A percentile compares a stretch with the other conserved stretches of the same genome.
Evolutionary conservation across 768 basidiomycete genomes (phyloP).

Genomic region (Naganishia onofrii): DNA sequence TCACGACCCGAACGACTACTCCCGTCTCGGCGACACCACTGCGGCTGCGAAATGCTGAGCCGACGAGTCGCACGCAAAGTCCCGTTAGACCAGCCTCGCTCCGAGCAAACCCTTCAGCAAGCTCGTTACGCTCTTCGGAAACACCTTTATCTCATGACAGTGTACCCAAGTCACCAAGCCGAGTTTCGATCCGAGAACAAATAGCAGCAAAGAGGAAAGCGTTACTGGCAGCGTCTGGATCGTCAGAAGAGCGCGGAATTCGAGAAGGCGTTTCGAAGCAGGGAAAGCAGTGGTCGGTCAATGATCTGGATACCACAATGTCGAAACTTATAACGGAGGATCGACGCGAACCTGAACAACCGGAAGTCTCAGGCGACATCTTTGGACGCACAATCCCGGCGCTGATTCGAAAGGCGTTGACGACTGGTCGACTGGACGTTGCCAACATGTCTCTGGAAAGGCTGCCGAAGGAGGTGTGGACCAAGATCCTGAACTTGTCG

Average conservation of each 20-base stretch:
- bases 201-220: conserved; percentile 29
- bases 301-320: not conserved
- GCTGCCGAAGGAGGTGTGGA: conserved; percentile 31
- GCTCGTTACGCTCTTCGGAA: not conserved
- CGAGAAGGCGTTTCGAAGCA: not conserved
- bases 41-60: not conserved
- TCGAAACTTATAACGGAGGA: not conserved
- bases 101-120: not conserved
- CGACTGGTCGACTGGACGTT: conserved; percentile 26
- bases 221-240: conserved; percentile 15
- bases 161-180: conserved; percentile 10
- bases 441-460: conserved; percentile 30
- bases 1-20: not conserved
- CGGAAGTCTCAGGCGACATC: conserved; percentile 1
- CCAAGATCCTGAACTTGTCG: conserved; percentile 20
- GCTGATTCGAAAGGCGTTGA: conserved; percentile 24
- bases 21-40: not conserved
- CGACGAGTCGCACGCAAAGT: not conserved
- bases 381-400: conserved; percentile 27
- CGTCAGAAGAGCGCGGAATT: not conserved
- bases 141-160: not conserved
- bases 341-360: not conserved
- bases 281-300: not conserved
- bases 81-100: not conserved
- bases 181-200: conserved; percentile 25